These are phyloP conservation scores for Penicillium paradoxum DNA, from an alignment of 495 filamentous ascomycete species.

Conservation along the genomic window DNA sequence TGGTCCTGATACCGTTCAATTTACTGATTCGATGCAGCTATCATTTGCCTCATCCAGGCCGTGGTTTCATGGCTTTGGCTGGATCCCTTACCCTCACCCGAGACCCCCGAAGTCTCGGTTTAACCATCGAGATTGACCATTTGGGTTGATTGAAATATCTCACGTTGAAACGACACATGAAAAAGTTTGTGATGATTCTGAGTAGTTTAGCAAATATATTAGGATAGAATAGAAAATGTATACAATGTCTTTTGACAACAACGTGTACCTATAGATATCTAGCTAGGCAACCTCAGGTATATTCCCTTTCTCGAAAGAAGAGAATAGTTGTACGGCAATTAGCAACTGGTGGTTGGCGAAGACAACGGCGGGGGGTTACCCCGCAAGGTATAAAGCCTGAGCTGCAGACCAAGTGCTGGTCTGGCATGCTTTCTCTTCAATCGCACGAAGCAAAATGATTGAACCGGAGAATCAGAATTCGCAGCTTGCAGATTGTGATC, in stretches of 20 bases:
- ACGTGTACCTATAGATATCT: neutral
- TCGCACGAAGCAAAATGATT: too few species aligned
- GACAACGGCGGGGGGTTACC: too few species aligned
- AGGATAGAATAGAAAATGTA: neutral
- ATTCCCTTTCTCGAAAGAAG: slow-evolving; percentile 1
- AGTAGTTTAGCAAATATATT: neutral
- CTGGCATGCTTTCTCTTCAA: too few species aligned
- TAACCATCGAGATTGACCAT: neutral
- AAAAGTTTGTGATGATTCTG: neutral
- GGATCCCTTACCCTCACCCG: neutral
- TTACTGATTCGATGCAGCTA: neutral
- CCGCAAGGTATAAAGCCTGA: too few species aligned
- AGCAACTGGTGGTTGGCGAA: too few species aligned
- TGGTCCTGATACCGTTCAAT: neutral
- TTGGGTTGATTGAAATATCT: neutral
- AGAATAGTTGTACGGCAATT: too few species aligned
- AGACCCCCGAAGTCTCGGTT: neutral
- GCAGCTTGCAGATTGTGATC: too few species aligned
- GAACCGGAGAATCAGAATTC: too few species aligned
- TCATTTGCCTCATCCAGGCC: neutral
- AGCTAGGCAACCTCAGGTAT: neutral
- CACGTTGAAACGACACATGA: neutral
- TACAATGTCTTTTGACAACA: neutral
- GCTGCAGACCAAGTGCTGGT: too few species aligned
- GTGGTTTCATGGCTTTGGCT: slow-evolving; percentile 1